A percentile compares a stretch with the other conserved stretches of the same genome.
These are phyloP conservation scores for Epithele typhae DNA, from an alignment of 768 basidiomycete genomes.

Conservation along the genomic window DNA sequence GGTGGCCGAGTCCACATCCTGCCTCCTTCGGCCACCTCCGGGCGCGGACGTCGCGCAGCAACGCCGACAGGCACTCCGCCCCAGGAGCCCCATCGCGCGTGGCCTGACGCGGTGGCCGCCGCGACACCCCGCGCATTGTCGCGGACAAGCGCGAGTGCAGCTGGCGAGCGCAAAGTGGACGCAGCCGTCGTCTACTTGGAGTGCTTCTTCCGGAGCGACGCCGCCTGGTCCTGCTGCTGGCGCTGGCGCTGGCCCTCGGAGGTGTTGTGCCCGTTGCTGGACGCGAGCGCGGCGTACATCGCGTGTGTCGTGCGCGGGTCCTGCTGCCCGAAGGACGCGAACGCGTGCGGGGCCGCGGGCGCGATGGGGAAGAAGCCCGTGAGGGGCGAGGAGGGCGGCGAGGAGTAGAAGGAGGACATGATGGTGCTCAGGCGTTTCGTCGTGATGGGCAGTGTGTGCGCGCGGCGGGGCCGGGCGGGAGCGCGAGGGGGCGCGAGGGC, in stretches of 20 bases:
- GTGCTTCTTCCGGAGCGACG: slow-evolving; percentile 7
- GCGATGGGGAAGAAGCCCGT: slow-evolving; percentile 31
- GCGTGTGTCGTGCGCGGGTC: slow-evolving; percentile 29
- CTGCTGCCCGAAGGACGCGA: slow-evolving; percentile 30
- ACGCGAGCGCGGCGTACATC: slow-evolving; percentile 26
- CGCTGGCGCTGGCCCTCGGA: slow-evolving; percentile 1
- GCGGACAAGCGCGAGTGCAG: too few species aligned
- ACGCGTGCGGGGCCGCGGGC: slow-evolving; percentile 31
- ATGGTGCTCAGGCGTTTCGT: slow-evolving; percentile 1
- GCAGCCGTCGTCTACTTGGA: too few species aligned
- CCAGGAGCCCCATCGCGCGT: too few species aligned
- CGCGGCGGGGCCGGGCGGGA: background rate
- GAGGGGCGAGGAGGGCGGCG: background rate
- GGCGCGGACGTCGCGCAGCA: too few species aligned
- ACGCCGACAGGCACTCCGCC: too few species aligned
- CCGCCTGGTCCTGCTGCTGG: slow-evolving; percentile 1
- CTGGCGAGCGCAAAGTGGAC: too few species aligned
- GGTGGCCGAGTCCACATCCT: too few species aligned
- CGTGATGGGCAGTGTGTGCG: background rate
- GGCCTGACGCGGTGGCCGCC: too few species aligned
- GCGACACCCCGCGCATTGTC: too few species aligned
- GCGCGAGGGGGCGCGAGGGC: background rate
- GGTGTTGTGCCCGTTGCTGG: slow-evolving; percentile 8
- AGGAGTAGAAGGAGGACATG: slow-evolving; percentile 2
- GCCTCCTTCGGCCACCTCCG: too few species aligned